Base-by-base conservation (phyloP, 139 green algal genomes). In the Chlamydomonas asymmetrica region DNA sequence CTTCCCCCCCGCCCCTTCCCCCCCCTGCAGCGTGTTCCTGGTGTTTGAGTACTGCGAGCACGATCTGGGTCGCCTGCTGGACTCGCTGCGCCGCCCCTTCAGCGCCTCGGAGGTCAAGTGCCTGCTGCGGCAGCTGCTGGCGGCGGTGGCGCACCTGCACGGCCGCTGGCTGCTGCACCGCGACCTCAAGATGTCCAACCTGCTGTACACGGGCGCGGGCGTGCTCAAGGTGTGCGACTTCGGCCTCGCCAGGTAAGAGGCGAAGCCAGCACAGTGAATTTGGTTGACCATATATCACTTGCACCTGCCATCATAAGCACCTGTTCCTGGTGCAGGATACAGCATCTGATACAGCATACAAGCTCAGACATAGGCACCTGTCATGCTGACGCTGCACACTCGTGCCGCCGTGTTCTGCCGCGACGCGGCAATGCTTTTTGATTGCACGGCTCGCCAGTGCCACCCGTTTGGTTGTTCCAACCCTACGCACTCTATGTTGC, bases 11-110 rank as follows among this genome's bases (percentile, higher is more conserved):
- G 39, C 40, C 41, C 22, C 29, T 48, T 31, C 40, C 18, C 50
- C 54, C 1, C 8, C 31, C 0, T 84, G 74, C 86, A 91, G 84
- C 40, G 81, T 96, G 20, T 96, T 96, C 79, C 80, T 96, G 50
- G 92, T 94, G 56, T 96, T 96, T 75, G 92, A 96, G 76, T 96
- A 92, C 75, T 92, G 84, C 66, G 82, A 92, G 27, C 90, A 96
- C 70, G 92, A 97, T 73, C 63, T 97, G 64, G 90, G 82, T 0
- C 75, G 82, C 7, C 74, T 97, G 62, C 66, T 97, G 32, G 92
- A 97, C 71, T 71, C 72, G 3, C 72, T 92, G 79, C 50, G 68
- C 8, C 43, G 59, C 13, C 74, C 72, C 41, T 93, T 93, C 71
- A 75, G 72, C 40, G 64, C 81, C 64, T 76, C 75, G 9, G 88